Conservation (phyloP, 805 yeast genomes). For the Metschnikowia chrysomelidarum region DNA sequence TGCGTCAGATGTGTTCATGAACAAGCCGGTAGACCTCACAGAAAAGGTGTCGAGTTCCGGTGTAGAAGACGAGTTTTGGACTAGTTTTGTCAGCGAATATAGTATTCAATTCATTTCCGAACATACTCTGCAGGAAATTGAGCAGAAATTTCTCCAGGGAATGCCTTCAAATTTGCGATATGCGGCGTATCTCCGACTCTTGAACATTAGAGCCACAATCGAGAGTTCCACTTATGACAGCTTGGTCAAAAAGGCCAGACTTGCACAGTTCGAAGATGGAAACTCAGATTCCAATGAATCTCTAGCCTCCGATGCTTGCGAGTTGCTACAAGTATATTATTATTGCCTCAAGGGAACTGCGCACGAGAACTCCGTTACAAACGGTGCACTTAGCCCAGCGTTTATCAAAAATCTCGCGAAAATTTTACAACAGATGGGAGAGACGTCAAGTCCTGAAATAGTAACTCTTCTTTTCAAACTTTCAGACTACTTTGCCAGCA, state of each 20-base stretch:
- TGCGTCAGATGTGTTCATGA: conserved; percentile 14
- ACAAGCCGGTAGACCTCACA: conserved; percentile 8
- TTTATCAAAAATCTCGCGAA: conserved; percentile 3
- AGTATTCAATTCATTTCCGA: conserved; percentile 14
- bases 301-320: conserved; percentile 10
- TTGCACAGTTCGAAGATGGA: conserved; percentile 7
- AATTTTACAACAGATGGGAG: conserved; percentile 20
- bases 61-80: conserved; percentile 21
- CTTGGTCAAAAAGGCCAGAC: conserved; percentile 27
- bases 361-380: neutral
- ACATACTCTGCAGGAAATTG: conserved; percentile 11
- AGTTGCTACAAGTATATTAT: conserved; percentile 30
- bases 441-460: conserved; percentile 25
- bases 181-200: conserved; percentile 31
- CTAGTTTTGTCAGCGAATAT: conserved; percentile 17
- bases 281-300: neutral
- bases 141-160: conserved; percentile 24
- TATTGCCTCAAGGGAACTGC: conserved; percentile 24
- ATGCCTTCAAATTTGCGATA: conserved; percentile 32
- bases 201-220: conserved; percentile 30
- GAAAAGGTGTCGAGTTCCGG: conserved; percentile 1
- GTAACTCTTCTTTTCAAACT: conserved; percentile 36
- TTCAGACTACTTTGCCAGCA: conserved; percentile 5
- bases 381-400: neutral
- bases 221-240: conserved; percentile 28